Conservation (phyloP, 2,329 filamentous ascomycete genomes). For the Cryoendolithus antarcticus region DNA sequence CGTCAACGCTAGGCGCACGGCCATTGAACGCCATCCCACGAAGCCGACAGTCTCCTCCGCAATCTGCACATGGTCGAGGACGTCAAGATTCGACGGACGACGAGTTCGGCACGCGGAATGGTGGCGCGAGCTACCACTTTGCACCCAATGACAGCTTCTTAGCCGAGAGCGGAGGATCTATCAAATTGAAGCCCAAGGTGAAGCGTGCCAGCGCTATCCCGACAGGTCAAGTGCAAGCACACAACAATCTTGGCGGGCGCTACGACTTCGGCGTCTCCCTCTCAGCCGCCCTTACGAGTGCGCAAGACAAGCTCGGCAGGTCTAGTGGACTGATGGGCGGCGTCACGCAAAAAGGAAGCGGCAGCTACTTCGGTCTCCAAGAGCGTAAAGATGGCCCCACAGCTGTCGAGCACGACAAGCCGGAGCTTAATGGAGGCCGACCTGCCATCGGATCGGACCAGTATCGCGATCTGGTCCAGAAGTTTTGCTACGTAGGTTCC, state of each 20-base stretch:
- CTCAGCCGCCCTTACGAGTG: conserved; percentile 64
- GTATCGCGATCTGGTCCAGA: conserved; percentile 94
- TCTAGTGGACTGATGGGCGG: conserved; percentile 34
- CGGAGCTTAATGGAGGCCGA: conserved; percentile 40
- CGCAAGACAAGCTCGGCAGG: conserved; percentile 51
- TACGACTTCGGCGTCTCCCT: conserved; percentile 96
- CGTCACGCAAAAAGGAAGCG: conserved; percentile 25
- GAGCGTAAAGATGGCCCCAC: conserved; percentile 18
- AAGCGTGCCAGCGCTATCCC: conserved; percentile 49
- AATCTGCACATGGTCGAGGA: conserved; percentile 31
- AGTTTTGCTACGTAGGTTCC: conserved; percentile 98
- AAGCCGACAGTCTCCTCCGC: conserved; percentile 33
- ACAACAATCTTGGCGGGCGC: conserved; percentile 63
- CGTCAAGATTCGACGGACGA: conserved; percentile 51
- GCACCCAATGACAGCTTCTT: conserved; percentile 31
- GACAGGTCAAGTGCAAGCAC: conserved; percentile 24
- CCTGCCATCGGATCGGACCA: conserved; percentile 71
- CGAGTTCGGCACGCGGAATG: conserved; percentile 49
- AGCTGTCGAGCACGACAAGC: conserved; percentile 24
- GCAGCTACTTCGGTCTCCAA: conserved; percentile 27
- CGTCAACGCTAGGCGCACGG: conserved; percentile 28
- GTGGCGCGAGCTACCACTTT: conserved; percentile 30
- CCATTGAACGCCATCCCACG: conserved; percentile 40
- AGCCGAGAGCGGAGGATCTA: conserved; percentile 47
- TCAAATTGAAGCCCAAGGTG: conserved; percentile 60